Evolutionary conservation across 768 basidiomycete species (phyloP), one percentile per base, ranked within the genome.

Genomic region (Psilocybe azurescens): DNA sequence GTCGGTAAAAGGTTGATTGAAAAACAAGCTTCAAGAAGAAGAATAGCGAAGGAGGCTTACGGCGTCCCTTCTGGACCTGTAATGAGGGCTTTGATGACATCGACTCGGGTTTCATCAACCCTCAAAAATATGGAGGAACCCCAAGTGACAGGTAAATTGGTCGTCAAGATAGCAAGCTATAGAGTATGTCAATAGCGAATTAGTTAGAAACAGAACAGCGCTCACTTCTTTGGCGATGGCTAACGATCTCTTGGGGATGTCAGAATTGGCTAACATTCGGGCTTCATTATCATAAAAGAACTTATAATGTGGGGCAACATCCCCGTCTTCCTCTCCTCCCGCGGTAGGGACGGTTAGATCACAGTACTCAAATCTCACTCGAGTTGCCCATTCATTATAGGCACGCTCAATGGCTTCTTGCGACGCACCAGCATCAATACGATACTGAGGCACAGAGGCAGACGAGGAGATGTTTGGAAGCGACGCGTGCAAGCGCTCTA

Each of bases 51-150:
- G 58, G 58, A 24, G 48, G 81, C 89, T 71, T 80, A 97, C 87
- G 95, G 95, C 46, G 95, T 97, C 55, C 91, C 94, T 79, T 95
- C 93, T 9, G 95, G 95, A 1, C 95, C 96, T 20, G 92, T 93
- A 64, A 94, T 93, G 18, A 94, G 75, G n/a, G 91, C 91, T 71
- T 96, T 97, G 75, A 96, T 94, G 51, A 96, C 83, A 71, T 95
- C 95, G 13, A 95, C 93, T 11, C 95, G 87, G 14, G 86, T 89
- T 77, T 97, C 96, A 72, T 98, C 96, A 3, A 97, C 95, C 55
- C 92, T 85, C 60, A 98, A 76, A 77, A 97, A 97, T 65, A 98
- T 89, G 1, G 94, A 96, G 4, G 95, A 97, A 69, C 94, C 88
- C 93, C 94, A 97, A 5, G 93, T 90, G 13, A 94, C 89, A n/a